These are phyloP conservation scores for Globisporangium solare DNA, from an alignment of 352 stramenopile genomes.

Conservation along the genomic window DNA sequence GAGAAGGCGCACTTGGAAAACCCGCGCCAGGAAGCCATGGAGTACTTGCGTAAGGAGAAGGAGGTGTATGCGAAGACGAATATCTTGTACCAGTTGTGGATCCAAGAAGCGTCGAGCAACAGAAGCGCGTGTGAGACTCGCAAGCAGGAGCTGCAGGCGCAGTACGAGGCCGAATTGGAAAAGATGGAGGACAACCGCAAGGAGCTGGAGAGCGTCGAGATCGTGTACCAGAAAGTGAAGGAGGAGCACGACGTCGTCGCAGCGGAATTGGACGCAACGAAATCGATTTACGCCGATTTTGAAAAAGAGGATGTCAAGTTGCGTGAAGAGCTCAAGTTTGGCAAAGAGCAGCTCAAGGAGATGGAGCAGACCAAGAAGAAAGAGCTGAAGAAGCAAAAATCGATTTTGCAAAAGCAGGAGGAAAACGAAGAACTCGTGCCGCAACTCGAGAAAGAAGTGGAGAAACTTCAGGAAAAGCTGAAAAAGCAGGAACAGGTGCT, in stretches of 20 bases:
- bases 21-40: slow-evolving; percentile 93
- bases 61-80: slow-evolving; percentile 96
- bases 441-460: slow-evolving; percentile 80
- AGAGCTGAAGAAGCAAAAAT: slow-evolving; percentile 91
- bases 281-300: slow-evolving; percentile 93
- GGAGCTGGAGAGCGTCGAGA: slow-evolving; percentile 80
- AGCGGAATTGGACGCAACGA: slow-evolving; percentile 84
- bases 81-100: slow-evolving; percentile 95
- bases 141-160: slow-evolving; percentile 57
- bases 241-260: slow-evolving; percentile 84
- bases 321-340: slow-evolving; percentile 96
- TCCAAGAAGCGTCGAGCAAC: slow-evolving; percentile 79
- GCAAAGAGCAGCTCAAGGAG: slow-evolving; percentile 91
- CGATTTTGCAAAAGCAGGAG: slow-evolving; percentile 70
- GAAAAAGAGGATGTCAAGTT: slow-evolving; percentile 98
- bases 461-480: slow-evolving; percentile 61
- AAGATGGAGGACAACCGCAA: slow-evolving; percentile 75
- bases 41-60: slow-evolving; percentile 93
- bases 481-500: slow-evolving; percentile 87
- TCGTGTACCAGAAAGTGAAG: slow-evolving; percentile 74
- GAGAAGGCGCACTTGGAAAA: slow-evolving; percentile 94
- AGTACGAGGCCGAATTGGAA: slow-evolving; percentile 70
- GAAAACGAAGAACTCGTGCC: slow-evolving; percentile 88
- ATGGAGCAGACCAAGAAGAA: slow-evolving; percentile 86
- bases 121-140: slow-evolving; percentile 58